phyloP scores from a whole-genome alignment of 2,329 filamentous ascomycete genomes.

The Whalleya microplaca region DNA sequence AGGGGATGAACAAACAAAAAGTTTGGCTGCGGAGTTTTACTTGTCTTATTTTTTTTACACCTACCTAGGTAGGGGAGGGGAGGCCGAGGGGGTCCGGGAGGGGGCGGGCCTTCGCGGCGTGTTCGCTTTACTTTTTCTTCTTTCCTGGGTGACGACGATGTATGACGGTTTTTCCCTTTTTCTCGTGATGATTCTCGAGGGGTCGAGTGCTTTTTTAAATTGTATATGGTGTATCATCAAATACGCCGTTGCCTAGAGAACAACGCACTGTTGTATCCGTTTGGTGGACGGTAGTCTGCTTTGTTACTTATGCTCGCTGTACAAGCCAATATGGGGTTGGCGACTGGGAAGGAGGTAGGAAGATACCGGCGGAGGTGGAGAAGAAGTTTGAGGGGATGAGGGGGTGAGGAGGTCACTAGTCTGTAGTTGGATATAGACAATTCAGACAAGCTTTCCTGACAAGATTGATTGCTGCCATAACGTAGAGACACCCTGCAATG shows the following conservation, averaged over 20 bases:
- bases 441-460: neutral
- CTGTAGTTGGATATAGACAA: neutral
- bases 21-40: neutral
- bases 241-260: neutral
- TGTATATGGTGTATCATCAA: constrained; percentile 1
- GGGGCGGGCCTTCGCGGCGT: neutral
- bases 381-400: neutral
- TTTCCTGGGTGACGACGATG: neutral
- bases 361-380: neutral
- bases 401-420: neutral
- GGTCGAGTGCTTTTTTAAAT: neutral
- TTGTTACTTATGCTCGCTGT: neutral
- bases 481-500: neutral
- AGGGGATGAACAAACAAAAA: neutral
- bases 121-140: neutral
- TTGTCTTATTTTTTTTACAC: neutral
- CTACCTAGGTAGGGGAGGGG: neutral
- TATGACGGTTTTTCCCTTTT: neutral
- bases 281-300: neutral
- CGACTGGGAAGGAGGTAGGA: neutral
- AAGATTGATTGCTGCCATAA: neutral
- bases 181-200: neutral
- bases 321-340: neutral
- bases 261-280: neutral
- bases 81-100: neutral